Evolutionary conservation across 257 asterid genomes (phyloP), one percentile per base, ranked within the genome.

Genomic region (Apocynum venetum): DNA sequence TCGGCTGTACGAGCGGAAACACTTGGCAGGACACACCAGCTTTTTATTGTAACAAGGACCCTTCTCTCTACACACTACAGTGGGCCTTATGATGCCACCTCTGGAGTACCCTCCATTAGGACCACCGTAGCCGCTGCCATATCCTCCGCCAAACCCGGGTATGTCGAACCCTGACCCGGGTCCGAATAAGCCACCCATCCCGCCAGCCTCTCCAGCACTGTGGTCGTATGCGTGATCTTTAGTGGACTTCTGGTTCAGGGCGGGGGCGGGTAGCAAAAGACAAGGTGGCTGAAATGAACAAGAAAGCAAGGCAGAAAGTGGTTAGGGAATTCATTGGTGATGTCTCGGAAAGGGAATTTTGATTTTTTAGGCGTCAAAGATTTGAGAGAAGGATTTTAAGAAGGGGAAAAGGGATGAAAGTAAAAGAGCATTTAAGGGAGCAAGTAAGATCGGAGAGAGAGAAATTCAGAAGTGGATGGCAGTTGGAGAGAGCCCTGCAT

Each of bases 41-140:
- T 88, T 90, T 79, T 91, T 96, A 74, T 81, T 81, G 83, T 85
- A 84, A 72, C 99, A 96, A 8, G 97, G 98, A 1, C 99, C 98
- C 66, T 87, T 89, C 0, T 87, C 89, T 6, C 71, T 79, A 65
- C 99, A 96, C 71, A 82, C 91, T 0, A 86, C 82, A 0, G 79
- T 85, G 0, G 91, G 65, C 80, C 88, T 84, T 38, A 87, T 11
- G 0, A 80, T 38, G 38, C 98, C 96, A 13, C 85, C 82, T 77
- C 76, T 83, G 0, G 88, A 84, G 36, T 48, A 81, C 10, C 96
- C 97, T 46, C 97, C 97, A 3, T n/a, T 64, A 8, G 97, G 92
- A 35, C 96, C 92, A 0, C 97, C 97, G 77, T 35, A 89, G 40
- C 98, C 98, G 73, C 70, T 75, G 25, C 98, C 97, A 73, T 82